These are phyloP conservation scores for Citrus sp. DNA, from an alignment of 345 rosid species.

Conservation along the genomic window DNA sequence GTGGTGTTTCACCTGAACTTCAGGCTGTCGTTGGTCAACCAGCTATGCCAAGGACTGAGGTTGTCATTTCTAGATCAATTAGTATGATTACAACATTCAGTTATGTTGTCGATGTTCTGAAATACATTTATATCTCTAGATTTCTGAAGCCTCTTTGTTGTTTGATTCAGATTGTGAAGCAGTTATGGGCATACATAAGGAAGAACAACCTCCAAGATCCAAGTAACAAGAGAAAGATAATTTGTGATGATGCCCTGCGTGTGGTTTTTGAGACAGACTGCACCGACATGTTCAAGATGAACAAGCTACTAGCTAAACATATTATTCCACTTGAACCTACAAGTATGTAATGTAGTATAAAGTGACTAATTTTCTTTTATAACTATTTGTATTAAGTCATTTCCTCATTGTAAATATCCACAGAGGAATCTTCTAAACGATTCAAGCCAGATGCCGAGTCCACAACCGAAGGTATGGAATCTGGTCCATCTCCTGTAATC, in stretches of 20 bases:
- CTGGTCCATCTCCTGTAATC: slow-evolving; percentile 35
- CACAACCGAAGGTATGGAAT: slow-evolving; percentile 41
- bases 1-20: slow-evolving; percentile 90
- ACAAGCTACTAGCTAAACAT: slow-evolving; percentile 89
- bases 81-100: neutral
- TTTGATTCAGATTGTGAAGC: slow-evolving; percentile 77
- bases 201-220: slow-evolving; percentile 98
- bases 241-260: slow-evolving; percentile 89
- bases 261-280: slow-evolving; percentile 93
- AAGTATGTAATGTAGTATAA: slow-evolving; percentile 42
- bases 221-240: slow-evolving; percentile 94
- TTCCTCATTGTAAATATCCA: slow-evolving; percentile 7
- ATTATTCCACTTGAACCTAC: slow-evolving; percentile 78
- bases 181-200: slow-evolving; percentile 95
- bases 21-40: slow-evolving; percentile 93
- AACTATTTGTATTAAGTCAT: slow-evolving; percentile 8
- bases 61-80: slow-evolving; percentile 14
- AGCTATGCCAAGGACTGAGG: slow-evolving; percentile 96
- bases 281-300: slow-evolving; percentile 99
- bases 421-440: slow-evolving; percentile 79
- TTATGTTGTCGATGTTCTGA: neutral
- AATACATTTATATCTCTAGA: neutral
- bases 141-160: slow-evolving; percentile 14
- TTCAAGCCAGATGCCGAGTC: slow-evolving; percentile 59
- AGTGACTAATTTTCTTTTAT: neutral